A percentile compares a stretch with the other conserved stretches of the same genome.
Evolutionary conservation across 2,329 filamentous ascomycete genomes (phyloP).

Genomic region (Metarhizium robertsii): DNA sequence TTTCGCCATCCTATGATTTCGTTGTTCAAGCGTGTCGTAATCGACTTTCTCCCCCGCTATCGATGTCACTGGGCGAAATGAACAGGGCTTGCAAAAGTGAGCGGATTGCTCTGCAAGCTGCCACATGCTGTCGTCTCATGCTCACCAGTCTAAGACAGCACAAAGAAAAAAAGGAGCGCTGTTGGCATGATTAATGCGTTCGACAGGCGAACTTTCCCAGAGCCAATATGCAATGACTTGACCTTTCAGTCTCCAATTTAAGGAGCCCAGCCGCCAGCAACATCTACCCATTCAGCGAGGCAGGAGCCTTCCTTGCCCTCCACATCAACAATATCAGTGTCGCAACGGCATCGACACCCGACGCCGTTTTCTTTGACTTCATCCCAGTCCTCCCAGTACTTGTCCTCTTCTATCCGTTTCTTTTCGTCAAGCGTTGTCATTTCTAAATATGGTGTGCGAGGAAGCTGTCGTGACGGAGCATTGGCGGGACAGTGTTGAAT

Average conservation of each 20-base stretch:
- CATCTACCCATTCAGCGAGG: constrained; percentile 91
- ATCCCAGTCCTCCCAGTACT: constrained; percentile 90
- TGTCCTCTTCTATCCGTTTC: constrained; percentile 81
- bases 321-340: constrained; percentile 94
- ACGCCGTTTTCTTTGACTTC: constrained; percentile 89
- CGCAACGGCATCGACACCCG: constrained; percentile 90
- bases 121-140: not conserved
- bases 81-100: too few species aligned
- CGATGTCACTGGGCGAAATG: not conserved
- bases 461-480: constrained; percentile 77
- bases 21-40: constrained; percentile 1
- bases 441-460: constrained; percentile 72
- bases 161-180: not conserved
- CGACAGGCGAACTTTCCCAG: not conserved
- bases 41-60: not conserved
- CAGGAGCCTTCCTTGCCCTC: constrained; percentile 97
- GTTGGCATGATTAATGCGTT: not conserved
- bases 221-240: not conserved
- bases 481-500: constrained; percentile 98
- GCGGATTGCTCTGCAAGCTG: not conserved
- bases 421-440: constrained; percentile 72
- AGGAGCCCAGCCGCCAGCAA: constrained; percentile 82
- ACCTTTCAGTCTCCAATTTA: constrained; percentile 13
- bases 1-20: constrained; percentile 4
- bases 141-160: not conserved